Conservation (phyloP, 257 asterid genomes). For the Datura wrightii region DNA sequence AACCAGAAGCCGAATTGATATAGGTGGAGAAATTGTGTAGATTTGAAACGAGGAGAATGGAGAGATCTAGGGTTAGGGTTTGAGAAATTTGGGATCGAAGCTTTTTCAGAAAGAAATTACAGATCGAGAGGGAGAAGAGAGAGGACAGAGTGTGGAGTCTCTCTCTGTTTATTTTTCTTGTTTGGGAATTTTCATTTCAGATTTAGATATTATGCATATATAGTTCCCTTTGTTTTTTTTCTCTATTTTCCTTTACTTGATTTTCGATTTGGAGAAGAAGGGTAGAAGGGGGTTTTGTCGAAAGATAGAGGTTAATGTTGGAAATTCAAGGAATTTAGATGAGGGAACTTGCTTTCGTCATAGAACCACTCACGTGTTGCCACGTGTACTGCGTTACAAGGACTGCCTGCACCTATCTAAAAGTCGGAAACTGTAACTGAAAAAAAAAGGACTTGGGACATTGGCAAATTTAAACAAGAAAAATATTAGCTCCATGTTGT, state of each 20-base stretch:
- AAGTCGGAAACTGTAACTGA: background rate
- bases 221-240: background rate
- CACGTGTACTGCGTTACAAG: background rate
- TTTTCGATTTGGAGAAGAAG: slow-evolving; percentile 4
- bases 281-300: background rate
- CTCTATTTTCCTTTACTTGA: background rate
- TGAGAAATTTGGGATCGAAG: slow-evolving; percentile 27
- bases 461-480: background rate
- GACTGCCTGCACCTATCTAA: background rate
- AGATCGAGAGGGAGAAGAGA: slow-evolving; percentile 20
- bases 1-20: slow-evolving; percentile 6
- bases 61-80: slow-evolving; percentile 38
- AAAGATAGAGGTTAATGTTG: background rate
- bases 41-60: background rate
- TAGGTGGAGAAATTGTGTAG: background rate
- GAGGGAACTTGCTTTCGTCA: background rate
- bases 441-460: background rate
- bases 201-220: slow-evolving; percentile 12
- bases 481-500: background rate
- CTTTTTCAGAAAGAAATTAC: background rate
- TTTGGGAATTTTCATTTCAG: background rate
- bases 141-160: slow-evolving; percentile 22
- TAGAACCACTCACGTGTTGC: background rate
- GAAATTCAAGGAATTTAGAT: background rate
- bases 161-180: slow-evolving; percentile 30